These are phyloP conservation scores for Bodo saltans DNA, from an alignment of 78 protist species.

Conservation along the genomic window DNA sequence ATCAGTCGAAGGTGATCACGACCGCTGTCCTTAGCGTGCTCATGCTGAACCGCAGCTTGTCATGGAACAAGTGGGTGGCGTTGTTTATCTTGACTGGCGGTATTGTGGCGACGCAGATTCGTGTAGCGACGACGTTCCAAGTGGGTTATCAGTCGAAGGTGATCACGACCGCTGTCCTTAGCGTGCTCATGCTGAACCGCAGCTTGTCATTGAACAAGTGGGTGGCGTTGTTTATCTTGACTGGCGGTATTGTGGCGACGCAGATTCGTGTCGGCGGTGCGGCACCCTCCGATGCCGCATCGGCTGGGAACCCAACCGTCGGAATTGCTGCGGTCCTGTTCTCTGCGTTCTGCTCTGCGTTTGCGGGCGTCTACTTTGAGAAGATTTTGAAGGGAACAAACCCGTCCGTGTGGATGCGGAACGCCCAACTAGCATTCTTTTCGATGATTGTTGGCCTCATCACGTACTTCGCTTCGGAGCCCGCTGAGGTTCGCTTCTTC, in stretches of 20 bases:
- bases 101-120: not conserved
- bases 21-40: conserved; percentile 15
- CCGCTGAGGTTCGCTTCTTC: not conserved
- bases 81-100: conserved; percentile 1
- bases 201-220: conserved; percentile 9
- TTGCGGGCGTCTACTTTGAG: conserved; percentile 37
- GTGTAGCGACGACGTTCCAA: conserved; percentile 16
- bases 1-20: conserved; percentile 19
- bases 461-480: not conserved
- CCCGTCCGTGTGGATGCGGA: conserved; percentile 32
- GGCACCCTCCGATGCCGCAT: not conserved
- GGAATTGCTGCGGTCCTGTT: not conserved
- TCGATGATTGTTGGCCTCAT: not conserved
- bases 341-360: conserved; percentile 3
- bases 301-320: not conserved
- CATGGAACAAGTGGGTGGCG: conserved; percentile 23
- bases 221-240: not conserved
- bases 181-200: conserved; percentile 3
- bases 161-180: conserved; percentile 13
- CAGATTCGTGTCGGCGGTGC: too few species aligned
- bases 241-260: not conserved
- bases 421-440: conserved; percentile 28
- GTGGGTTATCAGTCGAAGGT: conserved; percentile 25
- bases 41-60: not conserved
- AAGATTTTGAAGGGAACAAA: conserved; percentile 2